Evolutionary conservation across 179 eudicot species (phyloP), one percentile per base, ranked within the genome.

Genomic region (Nepenthes alata): DNA sequence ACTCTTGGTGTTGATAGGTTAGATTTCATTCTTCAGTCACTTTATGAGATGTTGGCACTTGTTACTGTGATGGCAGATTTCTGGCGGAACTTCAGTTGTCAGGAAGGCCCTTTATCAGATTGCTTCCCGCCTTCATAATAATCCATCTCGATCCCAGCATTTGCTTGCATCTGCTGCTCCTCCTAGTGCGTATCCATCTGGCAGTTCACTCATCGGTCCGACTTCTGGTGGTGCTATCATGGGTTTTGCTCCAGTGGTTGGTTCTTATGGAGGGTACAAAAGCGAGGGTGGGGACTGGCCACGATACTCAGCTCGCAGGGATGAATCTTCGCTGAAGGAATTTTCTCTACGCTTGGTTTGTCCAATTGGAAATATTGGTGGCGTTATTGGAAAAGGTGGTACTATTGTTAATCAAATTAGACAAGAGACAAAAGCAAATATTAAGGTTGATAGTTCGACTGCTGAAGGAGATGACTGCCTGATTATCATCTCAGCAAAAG

Each of bases 321-420:
- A 77, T 65, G 94, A 82, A 35, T 39, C 85, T 57, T 79, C 94
- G 39, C 61, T 81, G 55, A 85, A 73, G 74, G 98, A 93, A 57
- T 93, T 87, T 76, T 80, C 83, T 70, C 76, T 93, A 35, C 87
- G 93, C 69, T 72, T 93, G 74, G 77, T 89, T 10, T 93, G 98
- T 51, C 97, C 95, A 25, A 89, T 83, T 69, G 75, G 74, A 47
- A 89, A 79, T 68, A 80, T 93, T 62, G 98, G 98, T n/a, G 94
- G 81, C 75, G 98, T 93, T 25, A 93, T 93, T 68, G 98, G 98
- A 37, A 93, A 93, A 71, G 95, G 94, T 61, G 98, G 98, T 69
- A 57, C 70, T 11, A 84, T 85, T 61, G 89, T 93, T 60, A 93
- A 87, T 71, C 98, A 93, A 79, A 93, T 93, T 13, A 82, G 98